Conservation (phyloP, 495 filamentous ascomycete genomes). For the Niebla homalea region DNA sequence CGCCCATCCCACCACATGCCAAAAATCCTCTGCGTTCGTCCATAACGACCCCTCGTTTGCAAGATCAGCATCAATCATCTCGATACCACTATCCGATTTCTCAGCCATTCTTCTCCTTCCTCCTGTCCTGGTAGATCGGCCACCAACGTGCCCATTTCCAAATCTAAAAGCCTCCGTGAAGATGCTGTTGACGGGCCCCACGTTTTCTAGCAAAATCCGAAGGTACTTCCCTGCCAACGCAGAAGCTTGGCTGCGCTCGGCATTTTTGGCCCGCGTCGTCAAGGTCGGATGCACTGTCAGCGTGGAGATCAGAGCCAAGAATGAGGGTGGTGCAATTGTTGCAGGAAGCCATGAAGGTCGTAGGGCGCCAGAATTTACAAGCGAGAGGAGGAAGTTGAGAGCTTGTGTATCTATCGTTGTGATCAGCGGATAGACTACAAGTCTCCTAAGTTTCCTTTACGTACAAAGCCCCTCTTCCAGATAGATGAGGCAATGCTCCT, state of each 20-base stretch:
- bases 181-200: conserved; percentile 37
- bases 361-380: conserved; percentile 44
- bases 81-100: conserved; percentile 12
- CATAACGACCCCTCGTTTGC: conserved; percentile 57
- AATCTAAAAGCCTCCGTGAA: conserved; percentile 44
- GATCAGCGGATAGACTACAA: neutral
- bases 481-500: conserved; percentile 54
- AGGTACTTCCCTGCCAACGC: conserved; percentile 45
- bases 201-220: conserved; percentile 35
- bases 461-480: conserved; percentile 64
- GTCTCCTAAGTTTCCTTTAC: conserved; percentile 6
- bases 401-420: conserved; percentile 47
- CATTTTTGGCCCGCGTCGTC: conserved; percentile 44
- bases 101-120: neutral
- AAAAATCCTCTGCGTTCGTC: conserved; percentile 67
- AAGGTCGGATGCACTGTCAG: conserved; percentile 57
- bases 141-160: conserved; percentile 8
- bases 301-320: conserved; percentile 55
- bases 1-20: conserved; percentile 81
- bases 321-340: conserved; percentile 37
- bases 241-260: conserved; percentile 38
- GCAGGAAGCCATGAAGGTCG: conserved; percentile 25
- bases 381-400: conserved; percentile 50
- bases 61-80: conserved; percentile 33
- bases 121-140: no score